A percentile compares a stretch with the other conserved stretches of the same genome.
Evolutionary conservation across 2,329 filamentous ascomycete genomes (phyloP).

Genomic region (Raffaelea arxii): DNA sequence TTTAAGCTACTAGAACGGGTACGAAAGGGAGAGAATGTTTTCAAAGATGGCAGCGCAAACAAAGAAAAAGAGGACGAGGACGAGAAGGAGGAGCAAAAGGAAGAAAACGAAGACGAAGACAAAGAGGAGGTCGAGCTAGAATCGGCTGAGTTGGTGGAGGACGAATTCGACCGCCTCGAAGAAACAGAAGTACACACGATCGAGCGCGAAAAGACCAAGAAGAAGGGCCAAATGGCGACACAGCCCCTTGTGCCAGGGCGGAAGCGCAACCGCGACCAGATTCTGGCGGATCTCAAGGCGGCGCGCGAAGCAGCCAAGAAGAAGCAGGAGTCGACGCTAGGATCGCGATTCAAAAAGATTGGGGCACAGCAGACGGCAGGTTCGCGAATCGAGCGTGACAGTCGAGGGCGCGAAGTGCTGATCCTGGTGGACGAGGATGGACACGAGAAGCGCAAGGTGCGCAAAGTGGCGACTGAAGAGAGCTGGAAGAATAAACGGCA

Average conservation of each 20-base stretch:
- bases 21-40: conserved; percentile 59
- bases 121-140: conserved; percentile 14
- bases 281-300: conserved; percentile 57
- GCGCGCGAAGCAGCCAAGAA: conserved; percentile 50
- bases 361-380: conserved; percentile 39
- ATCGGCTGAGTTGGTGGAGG: conserved; percentile 45
- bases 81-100: conserved; percentile 22
- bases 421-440: conserved; percentile 59
- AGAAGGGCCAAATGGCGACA: conserved; percentile 52
- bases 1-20: conserved; percentile 66
- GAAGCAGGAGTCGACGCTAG: conserved; percentile 39
- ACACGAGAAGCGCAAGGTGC: conserved; percentile 55
- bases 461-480: conserved; percentile 43
- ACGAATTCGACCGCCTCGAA: conserved; percentile 53
- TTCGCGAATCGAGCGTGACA: conserved; percentile 50
- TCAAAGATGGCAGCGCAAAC: conserved; percentile 21
- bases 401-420: conserved; percentile 51
- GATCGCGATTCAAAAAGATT: conserved; percentile 56
- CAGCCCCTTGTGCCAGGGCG: conserved; percentile 41
- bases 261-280: conserved; percentile 56
- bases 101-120: conserved; percentile 17
- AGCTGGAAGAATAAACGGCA: no score
- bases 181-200: conserved; percentile 43
- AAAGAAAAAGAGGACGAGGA: conserved; percentile 20
- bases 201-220: conserved; percentile 40